Conservation (phyloP, 306 rosid genomes). For the Castanea crenata region DNA sequence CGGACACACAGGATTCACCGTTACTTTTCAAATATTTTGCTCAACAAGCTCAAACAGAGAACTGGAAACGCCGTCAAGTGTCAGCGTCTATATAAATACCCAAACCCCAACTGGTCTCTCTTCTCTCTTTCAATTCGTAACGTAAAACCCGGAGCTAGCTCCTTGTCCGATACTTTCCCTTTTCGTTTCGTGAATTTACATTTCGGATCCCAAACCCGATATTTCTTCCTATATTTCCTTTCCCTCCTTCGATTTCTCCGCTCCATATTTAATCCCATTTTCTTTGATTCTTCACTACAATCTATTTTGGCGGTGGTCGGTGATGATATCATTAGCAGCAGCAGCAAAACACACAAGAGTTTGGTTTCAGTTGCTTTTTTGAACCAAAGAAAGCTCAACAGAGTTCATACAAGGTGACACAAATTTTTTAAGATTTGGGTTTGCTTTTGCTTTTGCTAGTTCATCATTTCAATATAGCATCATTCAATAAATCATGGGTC, state of each 20-base stretch:
- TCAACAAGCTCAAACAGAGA: slow-evolving; percentile 11
- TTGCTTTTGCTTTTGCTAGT: neutral
- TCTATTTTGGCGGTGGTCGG: neutral
- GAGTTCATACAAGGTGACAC: slow-evolving; percentile 26
- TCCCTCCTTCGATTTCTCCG: neutral
- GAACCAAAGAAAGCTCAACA: neutral
- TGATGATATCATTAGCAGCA: too few species aligned
- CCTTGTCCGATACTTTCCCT: slow-evolving; percentile 17
- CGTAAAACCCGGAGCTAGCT: slow-evolving; percentile 17
- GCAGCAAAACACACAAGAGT: too few species aligned
- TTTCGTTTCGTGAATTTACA: neutral
- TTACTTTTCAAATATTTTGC: slow-evolving; percentile 6
- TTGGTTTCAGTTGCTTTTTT: slow-evolving; percentile 1
- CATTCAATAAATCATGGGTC: too few species aligned
- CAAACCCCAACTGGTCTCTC: slow-evolving; percentile 9
- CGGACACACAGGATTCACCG: slow-evolving; percentile 41
- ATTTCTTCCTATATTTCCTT: slow-evolving; percentile 7
- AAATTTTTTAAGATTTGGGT: neutral
- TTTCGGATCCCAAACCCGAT: slow-evolving; percentile 15
- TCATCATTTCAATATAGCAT: neutral
- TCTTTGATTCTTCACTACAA: slow-evolving; percentile 4
- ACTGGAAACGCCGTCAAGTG: slow-evolving; percentile 38
- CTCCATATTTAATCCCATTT: neutral
- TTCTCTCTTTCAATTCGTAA: slow-evolving; percentile 14
- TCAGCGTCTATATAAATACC: slow-evolving; percentile 49